Evolutionary conservation across 495 filamentous ascomycete species (phyloP).

Genomic region (Penicillium manginii): DNA sequence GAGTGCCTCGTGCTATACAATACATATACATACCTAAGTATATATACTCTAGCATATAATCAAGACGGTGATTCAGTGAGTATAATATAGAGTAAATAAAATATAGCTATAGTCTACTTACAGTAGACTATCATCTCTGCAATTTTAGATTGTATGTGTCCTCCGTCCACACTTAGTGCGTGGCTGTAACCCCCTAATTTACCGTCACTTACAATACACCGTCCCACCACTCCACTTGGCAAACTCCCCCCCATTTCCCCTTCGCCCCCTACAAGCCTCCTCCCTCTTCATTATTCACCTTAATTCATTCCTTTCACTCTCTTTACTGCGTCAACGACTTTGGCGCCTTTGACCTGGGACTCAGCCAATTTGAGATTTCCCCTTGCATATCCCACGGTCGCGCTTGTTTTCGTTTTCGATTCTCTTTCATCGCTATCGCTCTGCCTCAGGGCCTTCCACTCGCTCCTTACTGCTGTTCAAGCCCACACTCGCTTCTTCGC

Average conservation of each 20-base stretch:
- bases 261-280: slow-evolving; percentile 15
- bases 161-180: not conserved
- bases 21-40: no score
- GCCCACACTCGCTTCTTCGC: slow-evolving; percentile 35
- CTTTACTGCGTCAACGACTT: slow-evolving; percentile 37
- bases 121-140: no score
- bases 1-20: no score
- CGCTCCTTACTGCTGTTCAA: slow-evolving; percentile 45
- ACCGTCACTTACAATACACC: slow-evolving; percentile 17
- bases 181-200: slow-evolving; percentile 18
- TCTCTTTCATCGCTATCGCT: slow-evolving; percentile 30
- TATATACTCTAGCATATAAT: no score
- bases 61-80: no score
- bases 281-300: slow-evolving; percentile 26
- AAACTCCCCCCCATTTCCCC: slow-evolving; percentile 23
- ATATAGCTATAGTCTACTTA: no score
- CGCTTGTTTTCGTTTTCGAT: slow-evolving; percentile 17
- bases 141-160: no score
- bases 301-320: slow-evolving; percentile 33
- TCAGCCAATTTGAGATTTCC: slow-evolving; percentile 31
- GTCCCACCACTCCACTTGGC: slow-evolving; percentile 19
- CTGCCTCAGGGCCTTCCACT: slow-evolving; percentile 33
- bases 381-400: slow-evolving; percentile 47
- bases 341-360: slow-evolving; percentile 37
- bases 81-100: no score